phyloP scores from a whole-genome alignment of 768 basidiomycete genomes.

The Hygrocybe coccinea region DNA sequence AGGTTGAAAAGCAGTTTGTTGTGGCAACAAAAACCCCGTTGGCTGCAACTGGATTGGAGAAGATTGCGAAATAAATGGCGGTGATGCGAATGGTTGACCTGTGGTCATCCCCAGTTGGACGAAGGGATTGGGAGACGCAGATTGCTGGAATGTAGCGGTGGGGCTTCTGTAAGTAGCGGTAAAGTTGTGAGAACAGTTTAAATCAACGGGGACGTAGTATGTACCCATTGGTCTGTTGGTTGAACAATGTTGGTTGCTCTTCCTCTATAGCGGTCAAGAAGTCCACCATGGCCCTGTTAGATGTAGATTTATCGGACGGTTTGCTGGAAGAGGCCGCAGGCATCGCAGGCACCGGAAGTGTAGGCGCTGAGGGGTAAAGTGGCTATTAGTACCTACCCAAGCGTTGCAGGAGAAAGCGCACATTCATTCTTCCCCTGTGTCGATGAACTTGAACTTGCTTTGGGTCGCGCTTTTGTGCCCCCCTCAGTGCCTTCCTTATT shows the following conservation, averaged over 20 bases:
- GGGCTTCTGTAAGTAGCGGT: constrained; percentile 45
- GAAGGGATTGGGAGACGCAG: constrained; percentile 73
- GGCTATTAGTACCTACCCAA: neutral
- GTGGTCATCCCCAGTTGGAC: constrained; percentile 51
- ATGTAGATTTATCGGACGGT: constrained; percentile 7
- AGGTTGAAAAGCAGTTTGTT: constrained; percentile 41
- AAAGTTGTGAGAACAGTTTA: neutral
- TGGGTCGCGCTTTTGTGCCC: constrained; percentile 8
- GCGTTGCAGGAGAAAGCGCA: constrained; percentile 17
- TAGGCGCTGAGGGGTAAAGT: neutral
- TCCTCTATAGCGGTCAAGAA: constrained; percentile 89
- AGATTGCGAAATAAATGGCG: constrained; percentile 12
- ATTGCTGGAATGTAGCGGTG: constrained; percentile 51
- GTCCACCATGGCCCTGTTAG: constrained; percentile 59
- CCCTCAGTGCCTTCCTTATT: constrained; percentile 65
- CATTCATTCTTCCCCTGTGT: constrained; percentile 27
- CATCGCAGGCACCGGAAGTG: constrained; percentile 13
- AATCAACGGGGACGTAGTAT: constrained; percentile 10
- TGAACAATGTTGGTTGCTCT: constrained; percentile 69
- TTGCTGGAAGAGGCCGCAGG: constrained; percentile 10
- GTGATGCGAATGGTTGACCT: constrained; percentile 44
- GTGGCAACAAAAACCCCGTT: constrained; percentile 52
- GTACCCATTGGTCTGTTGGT: constrained; percentile 57
- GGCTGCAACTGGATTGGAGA: constrained; percentile 47
- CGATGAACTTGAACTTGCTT: constrained; percentile 11